Conservation (phyloP, 805 yeast genomes). For the Kodamaea kaohsiungensis region DNA sequence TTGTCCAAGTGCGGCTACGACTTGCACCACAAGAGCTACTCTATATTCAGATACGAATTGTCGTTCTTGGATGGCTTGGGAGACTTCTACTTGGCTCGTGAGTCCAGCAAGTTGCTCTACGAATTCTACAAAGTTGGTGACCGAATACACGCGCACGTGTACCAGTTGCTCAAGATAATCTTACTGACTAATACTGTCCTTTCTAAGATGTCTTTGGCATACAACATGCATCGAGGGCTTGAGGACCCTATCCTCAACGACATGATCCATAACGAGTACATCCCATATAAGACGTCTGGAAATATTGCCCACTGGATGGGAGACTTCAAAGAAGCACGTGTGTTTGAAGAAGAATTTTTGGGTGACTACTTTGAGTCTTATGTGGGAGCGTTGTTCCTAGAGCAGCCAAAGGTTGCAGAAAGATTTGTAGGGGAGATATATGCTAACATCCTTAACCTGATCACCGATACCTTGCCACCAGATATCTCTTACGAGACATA, state of each 20-base stretch:
- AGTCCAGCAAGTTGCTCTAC: conserved; percentile 35
- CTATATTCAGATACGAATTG: conserved; percentile 32
- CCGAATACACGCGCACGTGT: conserved; percentile 16
- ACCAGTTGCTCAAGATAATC: conserved; percentile 30
- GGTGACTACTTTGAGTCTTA: conserved; percentile 45
- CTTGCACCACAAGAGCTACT: conserved; percentile 20
- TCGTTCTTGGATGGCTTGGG: conserved; percentile 45
- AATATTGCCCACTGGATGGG: conserved; percentile 11
- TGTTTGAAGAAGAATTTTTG: conserved; percentile 42
- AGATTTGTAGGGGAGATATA: conserved; percentile 34
- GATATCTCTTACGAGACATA: conserved; percentile 29
- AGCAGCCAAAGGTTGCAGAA: conserved; percentile 38
- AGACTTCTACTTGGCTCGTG: conserved; percentile 40
- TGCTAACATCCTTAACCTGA: conserved; percentile 30
- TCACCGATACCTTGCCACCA: conserved; percentile 17
- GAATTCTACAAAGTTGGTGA: conserved; percentile 20
- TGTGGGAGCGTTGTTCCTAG: conserved; percentile 42
- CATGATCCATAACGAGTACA: conserved; percentile 26
- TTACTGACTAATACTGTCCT: conserved; percentile 41
- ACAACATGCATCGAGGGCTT: conserved; percentile 35
- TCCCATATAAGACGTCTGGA: conserved; percentile 19
- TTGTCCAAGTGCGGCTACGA: conserved; percentile 20
- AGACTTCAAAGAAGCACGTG: conserved; percentile 17
- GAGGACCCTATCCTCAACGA: conserved; percentile 29
- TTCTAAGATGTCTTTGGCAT: conserved; percentile 36